Evolutionary conservation across 306 rosid genomes (phyloP), one percentile per base, ranked within the genome.

Genomic region (Prosopis cineraria): DNA sequence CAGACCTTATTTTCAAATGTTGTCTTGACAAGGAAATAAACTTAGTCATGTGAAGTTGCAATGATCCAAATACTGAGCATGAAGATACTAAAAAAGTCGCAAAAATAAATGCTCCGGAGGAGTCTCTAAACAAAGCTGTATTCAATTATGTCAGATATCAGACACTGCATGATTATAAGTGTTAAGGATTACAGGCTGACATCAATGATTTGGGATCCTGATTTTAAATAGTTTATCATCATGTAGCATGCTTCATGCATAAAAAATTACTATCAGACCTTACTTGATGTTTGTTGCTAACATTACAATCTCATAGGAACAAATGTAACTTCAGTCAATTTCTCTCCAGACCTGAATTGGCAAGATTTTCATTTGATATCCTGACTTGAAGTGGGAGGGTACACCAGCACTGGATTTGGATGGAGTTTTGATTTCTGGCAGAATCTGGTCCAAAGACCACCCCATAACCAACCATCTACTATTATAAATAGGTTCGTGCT

Each of bases 1-100:
- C 6, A 63, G 66, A 73, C 68, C n/a, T 72, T 50, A 59, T 6
- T 34, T 79, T 63, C 70, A 53, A 74, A 56, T 16, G 24, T 68
- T 74, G 22, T 56, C 55, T 67, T 41, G 14, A 56, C 62, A 44
- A 58, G 34, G 39, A 8, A 74, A 68, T 40, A 39, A 29, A 69
- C 55, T 24, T 31, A 58, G 45, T 74, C 55, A 25, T 16, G 27
- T 27, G 48, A 69, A 74, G 56, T 63, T 34, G 20, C 27, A 59
- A 60, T 14, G 22, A 12, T 14, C 40, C 40, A 31, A 31, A 60
- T 22, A 41, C 59, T 44, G 43, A 60, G n/a, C 44, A 72, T 40
- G 45, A 66, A 73, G 33, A 66, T 40, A 19, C 52, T 30, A 31
- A 58, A 40, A 73, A 58, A 36, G 36, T 36, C 20, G 53, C 68